These are phyloP conservation scores for Hyaloscypha variabilis DNA, from an alignment of 495 filamentous ascomycete species.

Conservation along the genomic window DNA sequence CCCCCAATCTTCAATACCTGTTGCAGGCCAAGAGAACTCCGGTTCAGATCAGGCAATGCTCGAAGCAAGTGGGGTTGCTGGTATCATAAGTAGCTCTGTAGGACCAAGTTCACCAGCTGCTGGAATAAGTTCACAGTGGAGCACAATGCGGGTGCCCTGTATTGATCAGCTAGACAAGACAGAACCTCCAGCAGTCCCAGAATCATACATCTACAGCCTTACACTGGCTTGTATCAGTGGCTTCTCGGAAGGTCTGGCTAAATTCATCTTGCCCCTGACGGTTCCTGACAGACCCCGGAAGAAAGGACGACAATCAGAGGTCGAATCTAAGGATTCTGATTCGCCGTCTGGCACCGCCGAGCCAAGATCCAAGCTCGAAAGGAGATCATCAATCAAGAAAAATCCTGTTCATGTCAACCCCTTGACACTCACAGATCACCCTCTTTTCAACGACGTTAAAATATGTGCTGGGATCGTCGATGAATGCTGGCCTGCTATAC, in stretches of 20 bases:
- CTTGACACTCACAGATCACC: slow-evolving; percentile 68
- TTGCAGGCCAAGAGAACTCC: slow-evolving; percentile 40
- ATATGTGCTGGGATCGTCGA: slow-evolving; percentile 82
- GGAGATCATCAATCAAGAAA: slow-evolving; percentile 52
- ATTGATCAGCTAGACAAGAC: slow-evolving; percentile 94
- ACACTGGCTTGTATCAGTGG: slow-evolving; percentile 85
- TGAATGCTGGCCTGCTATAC: slow-evolving; percentile 91
- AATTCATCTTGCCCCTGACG: slow-evolving; percentile 87
- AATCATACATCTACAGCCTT: slow-evolving; percentile 92
- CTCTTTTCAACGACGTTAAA: slow-evolving; percentile 68
- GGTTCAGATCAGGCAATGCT: slow-evolving; percentile 79
- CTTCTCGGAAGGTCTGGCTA: slow-evolving; percentile 89
- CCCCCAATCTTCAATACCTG: slow-evolving; percentile 79
- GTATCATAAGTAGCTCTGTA: slow-evolving; percentile 82
- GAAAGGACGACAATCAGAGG: slow-evolving; percentile 44
- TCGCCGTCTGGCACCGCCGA: slow-evolving; percentile 41
- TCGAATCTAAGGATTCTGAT: slow-evolving; percentile 35
- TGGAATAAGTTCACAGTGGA: slow-evolving; percentile 90
- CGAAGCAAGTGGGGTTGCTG: slow-evolving; percentile 84
- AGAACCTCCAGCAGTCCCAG: slow-evolving; percentile 79
- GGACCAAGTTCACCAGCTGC: slow-evolving; percentile 57
- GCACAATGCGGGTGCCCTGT: slow-evolving; percentile 81
- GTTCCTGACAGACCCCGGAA: slow-evolving; percentile 63
- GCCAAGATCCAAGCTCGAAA: slow-evolving; percentile 44
- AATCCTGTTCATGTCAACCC: slow-evolving; percentile 80